Base-by-base conservation (phyloP, 768 basidiomycete genomes). In the Mrakia blollopis region DNA sequence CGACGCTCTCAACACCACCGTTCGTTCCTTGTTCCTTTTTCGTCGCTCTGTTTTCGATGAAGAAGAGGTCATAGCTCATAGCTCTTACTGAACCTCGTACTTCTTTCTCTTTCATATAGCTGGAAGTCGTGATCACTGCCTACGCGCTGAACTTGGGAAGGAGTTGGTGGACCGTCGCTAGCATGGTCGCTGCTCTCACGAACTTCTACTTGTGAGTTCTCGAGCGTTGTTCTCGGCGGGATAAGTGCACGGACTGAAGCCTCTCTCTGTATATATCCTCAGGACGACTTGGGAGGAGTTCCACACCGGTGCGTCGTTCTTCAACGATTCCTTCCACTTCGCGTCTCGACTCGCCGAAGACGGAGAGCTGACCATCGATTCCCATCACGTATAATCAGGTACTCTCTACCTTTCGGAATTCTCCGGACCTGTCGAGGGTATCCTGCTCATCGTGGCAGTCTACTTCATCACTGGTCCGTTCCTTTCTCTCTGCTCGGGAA, bases 131-230 rank as follows among this genome's bases (percentile, higher is more conserved):
- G 78, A 88, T 99, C 60, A 88, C 89, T 9, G 86, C 89, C 11
- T 89, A 91, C 37, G 95, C 97, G 0, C 88, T 99, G 62, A 95
- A 96, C 80, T 87, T 98, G 30, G 93, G 92, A 18, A 87, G 94
- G 28, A 94, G 93, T 0, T 98, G 97, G 94, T 98, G 94, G 96
- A 98, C 94, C 0, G 90, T 98, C 47, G 88, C 91, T 0, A 91
- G 91, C 0, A 92, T 95, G 82, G 86, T 90, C 16, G 90, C 89
- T 0, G 89, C 90, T 0, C 84, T 91, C 57, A 89, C 89, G 78
- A 92, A 91, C 82, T 93, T 93, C 81, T 92, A 92, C 83, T 85
- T 92, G 23, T 83, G 77, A 76, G 82, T 80, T 1, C 3, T 35
- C 30, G 57, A 54, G 9, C 61, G 1, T 18, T 28, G 16, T 18